Evolutionary conservation across 164 flowering plant species (phyloP), one percentile per base, ranked within the genome.

Genomic region (Cinnamomum chago): DNA sequence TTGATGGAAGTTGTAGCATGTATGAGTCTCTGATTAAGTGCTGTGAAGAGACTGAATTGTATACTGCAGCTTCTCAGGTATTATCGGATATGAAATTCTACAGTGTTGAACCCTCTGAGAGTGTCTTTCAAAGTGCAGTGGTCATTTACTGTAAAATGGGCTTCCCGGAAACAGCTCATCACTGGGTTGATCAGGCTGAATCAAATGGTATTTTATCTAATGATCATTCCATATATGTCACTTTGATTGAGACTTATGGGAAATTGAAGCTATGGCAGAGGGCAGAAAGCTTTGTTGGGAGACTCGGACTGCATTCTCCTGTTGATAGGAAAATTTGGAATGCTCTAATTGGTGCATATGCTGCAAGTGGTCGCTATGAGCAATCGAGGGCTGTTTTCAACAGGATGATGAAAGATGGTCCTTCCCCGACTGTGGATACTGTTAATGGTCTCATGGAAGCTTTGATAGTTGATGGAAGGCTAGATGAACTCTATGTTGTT

Each of bases 371-470:
- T 76, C 83, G 87, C 80, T 95, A 95, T 77, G 98, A 95, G 87
- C 85, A 87, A 79, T 97, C 99, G 60, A 86, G 97, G 81, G 98
- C 97, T 67, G 85, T 90, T 67, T 96, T 96, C 71, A 88, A 84
- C 81, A 91, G 86, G 20, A 93, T 96, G 98, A 87, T 88, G 91
- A 89, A 87, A 83, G 92, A 92, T 75, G 99, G 99, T 74, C 98
- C 97, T 69, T 77, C 83, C 67, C 99, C 99, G 22, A 91, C 93
- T 13, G 89, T 90, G 52, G 95, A 90, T 25, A 88, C 98, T 52
- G 80, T 91, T 24, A 92, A 96, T 82, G 86, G 88, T 76, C 90
- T 96, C 67, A 72, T 96, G 85, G 90, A 86, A 80, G 97, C 99
- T 76, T 78, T 95, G 79, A 85, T 92, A 80, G 84, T 79, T 75